Base-by-base conservation (phyloP, 2,329 filamentous ascomycete genomes). In the Emergomyces pasteurianus region DNA sequence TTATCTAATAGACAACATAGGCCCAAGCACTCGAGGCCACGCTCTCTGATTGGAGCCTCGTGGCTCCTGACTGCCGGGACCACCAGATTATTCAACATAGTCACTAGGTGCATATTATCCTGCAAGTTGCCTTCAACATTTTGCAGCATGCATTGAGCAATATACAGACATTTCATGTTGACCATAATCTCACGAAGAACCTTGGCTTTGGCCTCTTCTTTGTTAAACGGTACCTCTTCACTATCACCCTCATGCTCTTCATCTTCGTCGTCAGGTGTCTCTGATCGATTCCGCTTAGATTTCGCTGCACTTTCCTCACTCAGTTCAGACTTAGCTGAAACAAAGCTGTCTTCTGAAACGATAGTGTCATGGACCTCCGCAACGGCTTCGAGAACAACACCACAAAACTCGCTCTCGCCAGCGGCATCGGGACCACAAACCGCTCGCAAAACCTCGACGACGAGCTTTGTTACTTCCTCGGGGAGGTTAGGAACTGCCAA, bases 141-240 rank as follows among this genome's bases (percentile, higher is more conserved):
- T 71, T 95, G 86, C 58, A 99, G 82, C 89, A 97, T 96, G 79
- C 91, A 97, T 74, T 96, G 90, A 31, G 95, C 92, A 66, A 99
- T 96, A 71, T 96, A 89, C 63, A 99, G 81, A 73, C 94, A 97
- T 77, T 97, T 97, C 84, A 96, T 92, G 78, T 97, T 97, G 73
- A 97, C 88, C 79, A 96, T 86, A 70, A 96, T 94, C 75, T 96
- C 91, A 65, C 85, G 86, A 66, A 96, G 66, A 28, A 77, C 67
- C 66, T 77, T 85, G 1, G 89, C 90, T 76, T 92, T 95, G 54
- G 80, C 80, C 65, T 84, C 82, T 58, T 84, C 81, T 56, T 78
- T 77, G 63, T 78, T 76, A 59, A 77, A 77, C 4, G 74, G 74
- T 1, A 83, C 81, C 66, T 84, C 81, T 10, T 84, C 50, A 21